These are phyloP conservation scores for Leccinum rimulosum DNA, from an alignment of 768 basidiomycete species.

Conservation along the genomic window DNA sequence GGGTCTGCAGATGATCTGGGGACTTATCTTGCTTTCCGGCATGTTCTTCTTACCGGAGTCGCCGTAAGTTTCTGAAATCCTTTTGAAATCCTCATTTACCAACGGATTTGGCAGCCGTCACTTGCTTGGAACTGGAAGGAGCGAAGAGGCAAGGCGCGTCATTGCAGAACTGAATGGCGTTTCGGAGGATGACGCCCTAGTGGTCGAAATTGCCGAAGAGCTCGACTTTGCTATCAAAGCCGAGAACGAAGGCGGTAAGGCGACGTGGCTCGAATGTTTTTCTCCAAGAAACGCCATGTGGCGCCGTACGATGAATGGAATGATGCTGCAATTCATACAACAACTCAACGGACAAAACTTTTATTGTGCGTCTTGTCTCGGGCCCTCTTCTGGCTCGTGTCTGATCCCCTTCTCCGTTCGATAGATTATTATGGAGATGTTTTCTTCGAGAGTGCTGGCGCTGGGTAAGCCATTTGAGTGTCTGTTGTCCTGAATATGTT, in stretches of 20 bases:
- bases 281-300: conserved; percentile 63
- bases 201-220: conserved; percentile 60
- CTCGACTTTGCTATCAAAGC: conserved; percentile 61
- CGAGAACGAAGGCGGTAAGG: conserved; percentile 80
- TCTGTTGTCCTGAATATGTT: not conserved
- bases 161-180: conserved; percentile 66
- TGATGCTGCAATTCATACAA: conserved; percentile 81
- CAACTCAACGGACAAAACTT: conserved; percentile 82
- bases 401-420: not conserved
- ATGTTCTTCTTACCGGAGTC: conserved; percentile 79
- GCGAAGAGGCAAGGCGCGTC: conserved; percentile 56
- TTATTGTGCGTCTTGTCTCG: conserved; percentile 49
- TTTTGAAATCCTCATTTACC: not conserved
- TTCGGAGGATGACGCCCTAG: conserved; percentile 54
- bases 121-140: conserved; percentile 55
- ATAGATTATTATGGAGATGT: conserved; percentile 80
- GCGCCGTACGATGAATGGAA: conserved; percentile 75
- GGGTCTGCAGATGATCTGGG: conserved; percentile 73
- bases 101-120: conserved; percentile 51
- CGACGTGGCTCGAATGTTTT: conserved; percentile 79
- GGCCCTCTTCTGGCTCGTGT: not conserved
- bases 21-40: conserved; percentile 61
- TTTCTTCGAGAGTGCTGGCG: conserved; percentile 76
- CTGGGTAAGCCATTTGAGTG: conserved; percentile 38
- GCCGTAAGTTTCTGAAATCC: conserved; percentile 45